phyloP scores from a whole-genome alignment of 202 grass and related monocot species.

The Digitaria exilis region DNA sequence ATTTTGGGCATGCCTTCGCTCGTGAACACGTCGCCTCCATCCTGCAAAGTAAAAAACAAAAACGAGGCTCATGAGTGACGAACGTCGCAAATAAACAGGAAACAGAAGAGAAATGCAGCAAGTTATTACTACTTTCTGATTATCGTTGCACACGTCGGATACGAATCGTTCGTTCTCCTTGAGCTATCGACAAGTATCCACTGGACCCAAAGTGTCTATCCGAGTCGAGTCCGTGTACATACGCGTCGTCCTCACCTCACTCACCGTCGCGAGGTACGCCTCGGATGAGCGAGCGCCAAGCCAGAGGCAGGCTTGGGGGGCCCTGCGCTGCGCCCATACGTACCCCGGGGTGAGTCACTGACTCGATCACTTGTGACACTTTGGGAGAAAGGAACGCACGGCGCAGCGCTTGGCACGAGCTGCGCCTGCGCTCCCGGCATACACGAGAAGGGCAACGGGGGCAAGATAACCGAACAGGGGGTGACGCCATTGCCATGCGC shows the following conservation, averaged over 20 bases:
- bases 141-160: neutral
- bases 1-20: conserved; percentile 61
- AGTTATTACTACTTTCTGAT: too few relatives aligned
- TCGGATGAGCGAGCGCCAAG: neutral
- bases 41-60: conserved; percentile 41
- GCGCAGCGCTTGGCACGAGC: conserved; percentile 14
- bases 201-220: conserved; percentile 21
- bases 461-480: conserved; percentile 28
- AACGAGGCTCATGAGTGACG: neutral
- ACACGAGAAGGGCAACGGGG: conserved; percentile 49
- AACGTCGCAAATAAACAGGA: too few relatives aligned
- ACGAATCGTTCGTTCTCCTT: neutral
- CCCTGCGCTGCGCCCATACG: conserved; percentile 2
- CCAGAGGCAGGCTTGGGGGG: neutral
- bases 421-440: conserved; percentile 25
- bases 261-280: neutral
- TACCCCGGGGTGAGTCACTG: conserved; percentile 32
- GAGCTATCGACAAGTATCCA: neutral
- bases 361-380: conserved; percentile 34
- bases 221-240: conserved; percentile 29
- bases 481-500: conserved; percentile 21
- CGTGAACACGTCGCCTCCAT: conserved; percentile 56
- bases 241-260: neutral
- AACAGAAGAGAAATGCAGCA: neutral
- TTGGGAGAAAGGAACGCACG: conserved; percentile 26